These are phyloP conservation scores for Fusarium pseudoanthophilum DNA, from an alignment of 2,329 filamentous ascomycete species.

Conservation along the genomic window DNA sequence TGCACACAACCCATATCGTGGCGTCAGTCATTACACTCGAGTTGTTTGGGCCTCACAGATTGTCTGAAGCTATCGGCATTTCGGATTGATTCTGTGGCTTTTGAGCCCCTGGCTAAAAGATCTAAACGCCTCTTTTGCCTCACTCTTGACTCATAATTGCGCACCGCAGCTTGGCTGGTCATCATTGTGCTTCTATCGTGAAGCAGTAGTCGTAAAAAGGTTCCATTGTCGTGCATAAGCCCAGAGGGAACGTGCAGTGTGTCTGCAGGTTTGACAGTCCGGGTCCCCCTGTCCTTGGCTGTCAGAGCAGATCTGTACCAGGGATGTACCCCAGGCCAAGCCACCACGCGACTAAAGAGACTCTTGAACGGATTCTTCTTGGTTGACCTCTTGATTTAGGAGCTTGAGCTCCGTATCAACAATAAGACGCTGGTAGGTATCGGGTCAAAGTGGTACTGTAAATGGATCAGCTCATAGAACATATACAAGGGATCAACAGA, in stretches of 20 bases:
- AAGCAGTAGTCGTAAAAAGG: background rate
- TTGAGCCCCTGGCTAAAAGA: conserved; percentile 1
- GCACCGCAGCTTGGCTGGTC: background rate
- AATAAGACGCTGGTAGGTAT: fast-evolving
- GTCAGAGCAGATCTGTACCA: conserved; percentile 29
- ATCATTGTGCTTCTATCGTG: background rate
- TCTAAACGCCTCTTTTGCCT: conserved; percentile 16
- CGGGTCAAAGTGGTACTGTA: background rate
- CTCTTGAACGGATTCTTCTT: background rate
- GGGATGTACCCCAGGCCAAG: conserved; percentile 23
- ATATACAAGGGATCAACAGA: background rate
- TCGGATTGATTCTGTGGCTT: background rate
- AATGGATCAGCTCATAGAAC: background rate
- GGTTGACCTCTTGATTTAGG: background rate
- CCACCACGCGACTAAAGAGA: background rate
- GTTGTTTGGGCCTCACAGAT: conserved; percentile 2
- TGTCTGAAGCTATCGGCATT: background rate
- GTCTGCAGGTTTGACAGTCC: conserved; percentile 36
- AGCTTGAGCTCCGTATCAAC: background rate
- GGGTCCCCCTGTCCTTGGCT: conserved; percentile 21
- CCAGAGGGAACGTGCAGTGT: conserved; percentile 26
- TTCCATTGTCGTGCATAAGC: conserved; percentile 14
- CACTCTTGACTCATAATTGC: background rate
- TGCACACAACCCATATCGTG: background rate
- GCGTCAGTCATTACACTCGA: conserved; percentile 15